A percentile compares a stretch with the other conserved stretches of the same genome.
phyloP scores from a whole-genome alignment of 148 eudicot genomes.

The Agrostemma githago region DNA sequence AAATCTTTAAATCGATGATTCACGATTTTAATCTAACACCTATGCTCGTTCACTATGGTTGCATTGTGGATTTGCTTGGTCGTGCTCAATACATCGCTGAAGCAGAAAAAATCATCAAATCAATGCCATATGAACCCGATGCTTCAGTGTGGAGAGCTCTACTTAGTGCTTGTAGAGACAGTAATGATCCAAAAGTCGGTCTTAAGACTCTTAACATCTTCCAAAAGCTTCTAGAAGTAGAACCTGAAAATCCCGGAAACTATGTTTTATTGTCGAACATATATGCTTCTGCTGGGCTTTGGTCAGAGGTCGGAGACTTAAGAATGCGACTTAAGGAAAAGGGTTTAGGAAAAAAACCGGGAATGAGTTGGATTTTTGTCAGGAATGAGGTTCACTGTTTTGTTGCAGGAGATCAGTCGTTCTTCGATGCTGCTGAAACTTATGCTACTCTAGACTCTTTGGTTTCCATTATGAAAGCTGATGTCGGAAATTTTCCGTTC shows the following conservation, averaged over 20 bases:
- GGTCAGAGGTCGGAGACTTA: slow-evolving; percentile 40
- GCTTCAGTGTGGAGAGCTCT: slow-evolving; percentile 47
- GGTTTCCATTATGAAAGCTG: slow-evolving; percentile 22
- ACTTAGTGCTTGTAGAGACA: slow-evolving; percentile 38
- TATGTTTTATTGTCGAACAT: slow-evolving; percentile 43
- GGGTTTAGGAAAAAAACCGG: slow-evolving; percentile 37
- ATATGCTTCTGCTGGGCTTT: slow-evolving; percentile 42
- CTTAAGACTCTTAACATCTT: slow-evolving; percentile 19
- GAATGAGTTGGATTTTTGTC: slow-evolving; percentile 43
- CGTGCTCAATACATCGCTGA: slow-evolving; percentile 39
- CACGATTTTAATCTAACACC: slow-evolving; percentile 37
- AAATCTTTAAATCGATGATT: slow-evolving; percentile 38
- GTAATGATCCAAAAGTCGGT: slow-evolving; percentile 26
- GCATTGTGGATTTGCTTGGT: slow-evolving; percentile 46
- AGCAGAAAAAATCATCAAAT: slow-evolving; percentile 33
- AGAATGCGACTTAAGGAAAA: slow-evolving; percentile 33
- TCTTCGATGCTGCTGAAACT: slow-evolving; percentile 29
- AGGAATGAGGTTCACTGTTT: slow-evolving; percentile 35
- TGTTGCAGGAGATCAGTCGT: slow-evolving; percentile 38
- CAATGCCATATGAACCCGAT: slow-evolving; percentile 49
- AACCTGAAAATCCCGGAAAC: slow-evolving; percentile 46
- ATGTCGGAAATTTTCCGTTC: slow-evolving; percentile 22
- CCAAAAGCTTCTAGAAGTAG: slow-evolving; percentile 39
- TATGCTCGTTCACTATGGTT: slow-evolving; percentile 40
- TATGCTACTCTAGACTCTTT: slow-evolving; percentile 28